Base-by-base conservation (phyloP, 257 asterid species). In the Echium plantagineum region DNA sequence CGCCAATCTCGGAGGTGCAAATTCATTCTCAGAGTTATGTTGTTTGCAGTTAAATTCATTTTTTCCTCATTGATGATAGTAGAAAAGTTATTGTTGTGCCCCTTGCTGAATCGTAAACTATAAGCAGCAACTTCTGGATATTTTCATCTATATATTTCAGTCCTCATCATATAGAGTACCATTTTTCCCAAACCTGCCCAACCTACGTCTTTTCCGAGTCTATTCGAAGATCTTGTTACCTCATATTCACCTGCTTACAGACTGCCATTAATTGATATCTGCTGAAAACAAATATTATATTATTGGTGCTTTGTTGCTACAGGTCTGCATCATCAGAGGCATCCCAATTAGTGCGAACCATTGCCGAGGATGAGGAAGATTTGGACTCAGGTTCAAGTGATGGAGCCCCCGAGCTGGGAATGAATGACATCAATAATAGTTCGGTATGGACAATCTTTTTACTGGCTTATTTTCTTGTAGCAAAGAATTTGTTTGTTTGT, bases 321-420 rank as follows among this genome's bases (percentile, higher is more conserved):
- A 88, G 96, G 69, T 61, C 95, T 65, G 90, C 98, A 67, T 82
- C 97, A 58, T 75, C 61, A 74, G 89, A 85, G 55, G 89, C 97
- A 70, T 69, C 94, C 53, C 90, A 84, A 55, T 84, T 95, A 20
- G 75, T 82, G 55, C 85, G 73, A 53, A 78, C 85, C 70, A 71
- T 85, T 70, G 87, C 80, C 59, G 95, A 78, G 57, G 89, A 84
- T 64, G 97, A 77, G 60, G 96, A 88, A 63, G 84, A 75, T 56
- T 88, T 84, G 74, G 94, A 85, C 53, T 82, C 97, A 60, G 85
- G 84, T 61, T 80, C 94, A 52, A 81, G 88, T 60, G 98, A 84
- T 47, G 97, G 85, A 71, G 85, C 82, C 46, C 85, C 77, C 49
- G 72, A 75, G 63, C 57, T 72, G 63, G 85, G 64, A 22, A 72